phyloP scores from a whole-genome alignment of 2,329 filamentous ascomycete genomes.

The Alternaria ethzedia region DNA sequence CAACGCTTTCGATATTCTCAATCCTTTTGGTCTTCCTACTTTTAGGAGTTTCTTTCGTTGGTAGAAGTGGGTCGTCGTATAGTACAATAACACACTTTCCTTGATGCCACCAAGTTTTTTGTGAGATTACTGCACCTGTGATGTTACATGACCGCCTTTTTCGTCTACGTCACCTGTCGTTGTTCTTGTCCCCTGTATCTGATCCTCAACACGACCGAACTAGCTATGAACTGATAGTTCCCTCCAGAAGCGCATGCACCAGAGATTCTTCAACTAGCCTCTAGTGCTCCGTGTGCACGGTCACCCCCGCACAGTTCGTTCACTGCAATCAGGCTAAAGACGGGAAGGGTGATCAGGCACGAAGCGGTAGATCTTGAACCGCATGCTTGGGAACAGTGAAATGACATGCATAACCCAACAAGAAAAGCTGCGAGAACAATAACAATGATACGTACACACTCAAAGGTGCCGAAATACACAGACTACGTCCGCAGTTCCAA shows the following conservation, averaged over 20 bases:
- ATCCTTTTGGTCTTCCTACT: neutral
- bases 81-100: neutral
- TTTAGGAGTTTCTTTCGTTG: neutral
- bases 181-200: neutral
- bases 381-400: neutral
- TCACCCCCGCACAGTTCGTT: neutral
- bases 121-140: neutral
- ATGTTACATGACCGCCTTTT: neutral
- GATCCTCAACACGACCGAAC: neutral
- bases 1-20: neutral
- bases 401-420: neutral
- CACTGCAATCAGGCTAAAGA: neutral
- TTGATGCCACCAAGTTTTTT: neutral
- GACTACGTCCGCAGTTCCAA: neutral
- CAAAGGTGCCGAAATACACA: fast-evolving
- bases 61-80: neutral
- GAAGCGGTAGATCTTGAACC: neutral
- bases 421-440: neutral
- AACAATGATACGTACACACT: neutral
- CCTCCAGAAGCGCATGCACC: neutral
- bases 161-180: neutral
- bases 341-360: neutral
- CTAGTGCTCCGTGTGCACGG: slow-evolving; percentile 1
- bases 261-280: neutral
- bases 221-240: neutral